phyloP scores from a whole-genome alignment of 371 early-diverging fungal genomes.

The Apophysomyces variabilis region DNA sequence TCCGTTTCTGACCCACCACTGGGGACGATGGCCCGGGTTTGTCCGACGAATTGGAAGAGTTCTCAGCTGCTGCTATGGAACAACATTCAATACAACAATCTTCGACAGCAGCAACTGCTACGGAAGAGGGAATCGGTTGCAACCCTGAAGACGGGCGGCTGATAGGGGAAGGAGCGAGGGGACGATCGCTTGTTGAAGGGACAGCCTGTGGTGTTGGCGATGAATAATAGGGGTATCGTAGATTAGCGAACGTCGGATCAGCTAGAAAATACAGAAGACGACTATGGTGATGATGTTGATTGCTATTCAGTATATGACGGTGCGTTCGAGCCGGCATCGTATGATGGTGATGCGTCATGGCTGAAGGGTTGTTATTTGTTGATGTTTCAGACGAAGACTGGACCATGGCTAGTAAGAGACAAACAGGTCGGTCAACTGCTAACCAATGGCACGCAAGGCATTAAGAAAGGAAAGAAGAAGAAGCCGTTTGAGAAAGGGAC shows the following conservation, averaged over 20 bases:
- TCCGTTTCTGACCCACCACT: background rate
- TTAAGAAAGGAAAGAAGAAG: background rate
- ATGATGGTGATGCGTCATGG: background rate
- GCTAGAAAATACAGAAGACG: conserved; percentile 5
- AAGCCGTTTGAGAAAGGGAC: background rate
- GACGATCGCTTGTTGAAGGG: background rate
- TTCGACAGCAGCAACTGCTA: conserved; percentile 12
- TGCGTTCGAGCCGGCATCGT: background rate
- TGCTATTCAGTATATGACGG: background rate
- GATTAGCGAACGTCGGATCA: background rate
- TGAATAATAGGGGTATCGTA: background rate
- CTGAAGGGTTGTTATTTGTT: background rate
- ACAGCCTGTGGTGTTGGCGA: background rate
- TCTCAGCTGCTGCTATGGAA: conserved; percentile 2
- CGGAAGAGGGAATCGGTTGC: background rate
- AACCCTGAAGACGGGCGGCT: background rate
- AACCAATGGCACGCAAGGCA: background rate
- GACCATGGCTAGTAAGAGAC: background rate
- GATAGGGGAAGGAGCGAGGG: background rate
- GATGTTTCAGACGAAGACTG: conserved; percentile 2
- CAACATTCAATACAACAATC: conserved; percentile 17
- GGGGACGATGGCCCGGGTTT: background rate
- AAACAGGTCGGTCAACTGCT: background rate
- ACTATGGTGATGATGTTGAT: conserved; percentile 4
- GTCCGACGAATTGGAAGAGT: background rate